Evolutionary conservation across 257 asterid genomes (phyloP).

Genomic region (Salvia miltiorrhiza): DNA sequence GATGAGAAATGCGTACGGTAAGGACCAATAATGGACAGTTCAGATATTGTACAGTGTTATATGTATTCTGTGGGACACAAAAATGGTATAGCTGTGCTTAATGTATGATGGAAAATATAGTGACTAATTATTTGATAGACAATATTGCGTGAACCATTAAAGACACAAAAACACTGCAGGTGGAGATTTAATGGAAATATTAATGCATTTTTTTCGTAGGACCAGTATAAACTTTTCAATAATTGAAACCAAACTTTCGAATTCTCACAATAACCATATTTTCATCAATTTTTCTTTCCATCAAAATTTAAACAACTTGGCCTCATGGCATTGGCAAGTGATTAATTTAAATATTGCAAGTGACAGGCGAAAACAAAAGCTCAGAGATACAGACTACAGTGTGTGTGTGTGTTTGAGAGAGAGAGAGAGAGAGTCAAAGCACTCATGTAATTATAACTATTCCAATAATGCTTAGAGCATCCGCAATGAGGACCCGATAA

Average conservation of each 20-base stretch:
- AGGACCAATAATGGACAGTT: slow-evolving; percentile 17
- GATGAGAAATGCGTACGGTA: slow-evolving; percentile 21
- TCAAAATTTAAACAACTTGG: no score
- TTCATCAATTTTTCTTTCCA: neutral
- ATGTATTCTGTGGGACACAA: slow-evolving; percentile 2
- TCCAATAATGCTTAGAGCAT: neutral
- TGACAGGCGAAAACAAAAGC: neutral
- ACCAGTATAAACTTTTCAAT: slow-evolving; percentile 6
- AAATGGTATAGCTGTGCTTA: neutral
- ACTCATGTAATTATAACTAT: neutral
- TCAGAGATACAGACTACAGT: neutral
- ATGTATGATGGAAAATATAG: neutral
- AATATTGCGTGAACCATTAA: neutral
- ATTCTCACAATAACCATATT: neutral
- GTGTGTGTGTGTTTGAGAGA: neutral
- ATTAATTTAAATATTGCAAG: no score
- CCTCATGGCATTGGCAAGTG: no score
- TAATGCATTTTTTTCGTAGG: slow-evolving; percentile 20
- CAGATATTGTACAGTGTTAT: neutral
- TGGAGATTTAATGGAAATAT: slow-evolving; percentile 24
- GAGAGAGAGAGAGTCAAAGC: neutral
- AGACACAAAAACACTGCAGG: slow-evolving; percentile 13
- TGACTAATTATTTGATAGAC: neutral
- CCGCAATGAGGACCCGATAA: no score
- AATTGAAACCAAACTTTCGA: neutral